Evolutionary conservation across 352 stramenopile species (phyloP).

Genomic region (Pythium periplocum): DNA sequence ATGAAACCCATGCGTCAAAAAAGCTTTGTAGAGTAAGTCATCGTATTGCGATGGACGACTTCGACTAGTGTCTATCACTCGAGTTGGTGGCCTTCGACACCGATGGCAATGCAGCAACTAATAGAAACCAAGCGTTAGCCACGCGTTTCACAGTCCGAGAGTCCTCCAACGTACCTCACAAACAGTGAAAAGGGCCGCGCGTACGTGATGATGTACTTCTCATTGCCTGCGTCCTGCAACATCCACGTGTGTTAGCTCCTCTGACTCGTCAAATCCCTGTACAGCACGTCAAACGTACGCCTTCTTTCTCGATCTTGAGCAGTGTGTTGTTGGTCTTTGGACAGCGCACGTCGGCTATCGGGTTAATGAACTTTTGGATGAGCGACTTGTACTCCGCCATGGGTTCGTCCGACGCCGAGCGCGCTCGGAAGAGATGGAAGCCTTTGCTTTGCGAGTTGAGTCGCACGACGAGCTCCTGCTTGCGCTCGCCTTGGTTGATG

Average conservation of each 20-base stretch:
- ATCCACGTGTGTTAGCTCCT: background rate
- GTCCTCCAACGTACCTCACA: slow-evolving; percentile 36
- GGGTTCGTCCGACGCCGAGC: slow-evolving; percentile 18
- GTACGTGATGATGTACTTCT: slow-evolving; percentile 81
- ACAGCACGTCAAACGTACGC: slow-evolving; percentile 24
- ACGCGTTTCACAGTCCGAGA: background rate
- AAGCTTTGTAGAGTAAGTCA: too few species aligned
- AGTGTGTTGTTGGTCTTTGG: slow-evolving; percentile 60
- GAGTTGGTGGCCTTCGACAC: slow-evolving; percentile 58
- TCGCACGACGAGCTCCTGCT: slow-evolving; percentile 60
- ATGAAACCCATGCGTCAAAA: too few species aligned
- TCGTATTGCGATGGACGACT: too few species aligned
- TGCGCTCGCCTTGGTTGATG: slow-evolving; percentile 67
- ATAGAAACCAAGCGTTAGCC: background rate
- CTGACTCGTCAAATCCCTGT: too few species aligned
- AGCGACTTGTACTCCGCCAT: slow-evolving; percentile 19
- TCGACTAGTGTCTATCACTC: slow-evolving; percentile 18
- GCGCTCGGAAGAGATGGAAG: slow-evolving; percentile 44
- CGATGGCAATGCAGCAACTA: slow-evolving; percentile 70
- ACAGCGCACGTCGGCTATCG: slow-evolving; percentile 61
- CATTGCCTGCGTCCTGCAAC: slow-evolving; percentile 43
- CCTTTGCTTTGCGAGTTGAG: slow-evolving; percentile 45
- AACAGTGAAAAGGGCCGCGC: slow-evolving; percentile 73
- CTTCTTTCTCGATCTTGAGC: slow-evolving; percentile 81
- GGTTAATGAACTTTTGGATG: slow-evolving; percentile 79